Evolutionary conservation across 441 rosid genomes (phyloP), one percentile per base, ranked within the genome.

Genomic region (Bocquillonia castaneifolia): DNA sequence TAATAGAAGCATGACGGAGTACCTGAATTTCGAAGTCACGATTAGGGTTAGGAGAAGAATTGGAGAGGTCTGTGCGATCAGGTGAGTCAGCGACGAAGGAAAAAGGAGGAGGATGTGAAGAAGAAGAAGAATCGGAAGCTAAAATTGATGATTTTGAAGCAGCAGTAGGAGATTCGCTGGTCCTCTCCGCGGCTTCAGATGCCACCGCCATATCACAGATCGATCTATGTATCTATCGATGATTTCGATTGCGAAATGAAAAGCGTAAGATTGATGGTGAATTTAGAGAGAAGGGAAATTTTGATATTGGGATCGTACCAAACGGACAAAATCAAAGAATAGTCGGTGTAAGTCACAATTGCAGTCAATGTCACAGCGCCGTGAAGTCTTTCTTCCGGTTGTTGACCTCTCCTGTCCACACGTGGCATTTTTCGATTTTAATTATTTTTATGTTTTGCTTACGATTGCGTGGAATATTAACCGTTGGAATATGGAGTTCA

Each of bases 11-110:
- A n/a, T n/a, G n/a, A n/a, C n/a, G n/a, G n/a, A 25, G 40, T 61
- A 89, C 96, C 92, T 84, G 92, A 79, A 66, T 60, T 40, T 88
- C 96, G 48, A 58, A 67, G 61, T 83, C 89, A 64, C 76, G 72
- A 62, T 59, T 79, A 57, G 87, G 83, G 72, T 51, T 82, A 1
- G 85, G 82, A 29, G 89, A 76, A 59, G 86, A 76, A 79, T 53
- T 74, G 65, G 81, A 78, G 57, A 72, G 79, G 36, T 85, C 85
- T 53, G 48, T 64, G 81, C 72, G 86, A 83, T 84, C 92, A 66
- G 85, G 85, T 5, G 88, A 67, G 72, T 69, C 85, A 65, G 77
- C 66, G 55, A 76, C 68, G 72, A 64, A 72, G 42, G 82, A 72
- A 54, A 59, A 54, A 18, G 73, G 50, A 13, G 80, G 69, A 22